Evolutionary conservation across 768 basidiomycete genomes (phyloP), one percentile per base, ranked within the genome.

Genomic region (Suillus subluteus): DNA sequence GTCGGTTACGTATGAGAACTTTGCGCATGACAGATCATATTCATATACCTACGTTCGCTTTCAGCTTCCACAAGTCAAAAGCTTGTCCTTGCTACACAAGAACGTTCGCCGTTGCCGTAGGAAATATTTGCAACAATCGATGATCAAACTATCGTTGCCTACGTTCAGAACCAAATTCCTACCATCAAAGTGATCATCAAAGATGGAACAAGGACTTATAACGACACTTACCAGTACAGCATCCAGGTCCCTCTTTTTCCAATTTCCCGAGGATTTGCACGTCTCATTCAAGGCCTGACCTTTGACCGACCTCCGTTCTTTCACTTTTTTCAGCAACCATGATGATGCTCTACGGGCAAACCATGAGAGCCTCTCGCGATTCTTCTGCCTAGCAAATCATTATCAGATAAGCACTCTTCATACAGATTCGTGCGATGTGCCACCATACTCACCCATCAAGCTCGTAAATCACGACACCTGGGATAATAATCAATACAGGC

Each of bases 121-220:
- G 68, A 89, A 92, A 74, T 88, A 90, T 69, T 82, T 78, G 71
- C 88, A 91, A 70, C 92, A 95, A 73, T 94, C 94, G 62, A 91
- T 76, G 70, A 95, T 92, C 46, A 90, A 76, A 62, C 82, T 81
- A 71, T 95, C 93, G 71, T 92, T 93, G 66, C 71, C n/a, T 75
- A 72, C 82, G 81, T 68, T 83, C 82, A 62, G 67, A 69, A 35
- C 72, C 70, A 23, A 73, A 56, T 32, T 72, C 71, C 72, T 21
- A 30, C 46, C 40, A 62, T n/a, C 11, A 32, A 18, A 58, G 13
- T 58, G 41, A 44, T 4, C 11, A 26, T 69, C 69, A 32, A 43
- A 12, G 40, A 61, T 61, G 40, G 3, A 43, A 13, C 59, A 12
- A 30, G 40, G 26, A 21, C 21, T 41, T 13, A 32, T 21, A 41